phyloP scores from a whole-genome alignment of 2,329 filamentous ascomycete genomes.

The Fusarium sp. region DNA sequence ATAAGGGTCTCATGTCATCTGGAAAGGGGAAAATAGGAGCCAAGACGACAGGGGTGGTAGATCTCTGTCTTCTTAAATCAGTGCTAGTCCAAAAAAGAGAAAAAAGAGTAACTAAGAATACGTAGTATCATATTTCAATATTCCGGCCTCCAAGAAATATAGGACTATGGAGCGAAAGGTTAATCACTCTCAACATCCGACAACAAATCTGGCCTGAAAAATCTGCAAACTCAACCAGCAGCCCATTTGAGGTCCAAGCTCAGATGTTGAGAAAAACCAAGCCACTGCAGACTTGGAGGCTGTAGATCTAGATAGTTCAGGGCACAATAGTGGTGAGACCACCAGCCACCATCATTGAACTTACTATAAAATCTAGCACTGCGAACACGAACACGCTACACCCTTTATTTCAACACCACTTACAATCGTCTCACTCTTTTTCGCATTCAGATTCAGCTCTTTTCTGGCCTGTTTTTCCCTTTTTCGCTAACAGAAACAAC shows the following conservation, averaged over 20 bases:
- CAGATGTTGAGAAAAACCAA: background rate
- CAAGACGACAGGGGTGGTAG: too few species aligned
- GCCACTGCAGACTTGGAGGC: background rate
- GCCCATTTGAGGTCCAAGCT: background rate
- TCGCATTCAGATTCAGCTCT: background rate
- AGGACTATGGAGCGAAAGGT: too few species aligned
- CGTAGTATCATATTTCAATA: too few species aligned
- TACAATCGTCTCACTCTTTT: background rate
- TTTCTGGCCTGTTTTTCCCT: background rate
- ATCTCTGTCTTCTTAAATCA: too few species aligned
- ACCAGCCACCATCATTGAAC: background rate
- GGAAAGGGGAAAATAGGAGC: too few species aligned
- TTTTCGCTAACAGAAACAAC: conserved; percentile 1
- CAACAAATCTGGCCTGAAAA: background rate
- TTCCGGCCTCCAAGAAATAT: too few species aligned
- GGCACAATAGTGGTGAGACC: background rate
- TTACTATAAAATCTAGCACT: background rate
- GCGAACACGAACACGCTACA: conserved; percentile 27
- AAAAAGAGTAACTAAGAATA: too few species aligned
- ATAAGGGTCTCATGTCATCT: too few species aligned
- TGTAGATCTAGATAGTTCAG: conserved; percentile 9
- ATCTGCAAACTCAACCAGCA: background rate
- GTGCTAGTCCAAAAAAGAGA: too few species aligned
- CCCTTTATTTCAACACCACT: background rate
- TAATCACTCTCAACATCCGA: background rate